Evolutionary conservation across 164 flowering plant genomes (phyloP).

Genomic region (Berberis thunbergii): DNA sequence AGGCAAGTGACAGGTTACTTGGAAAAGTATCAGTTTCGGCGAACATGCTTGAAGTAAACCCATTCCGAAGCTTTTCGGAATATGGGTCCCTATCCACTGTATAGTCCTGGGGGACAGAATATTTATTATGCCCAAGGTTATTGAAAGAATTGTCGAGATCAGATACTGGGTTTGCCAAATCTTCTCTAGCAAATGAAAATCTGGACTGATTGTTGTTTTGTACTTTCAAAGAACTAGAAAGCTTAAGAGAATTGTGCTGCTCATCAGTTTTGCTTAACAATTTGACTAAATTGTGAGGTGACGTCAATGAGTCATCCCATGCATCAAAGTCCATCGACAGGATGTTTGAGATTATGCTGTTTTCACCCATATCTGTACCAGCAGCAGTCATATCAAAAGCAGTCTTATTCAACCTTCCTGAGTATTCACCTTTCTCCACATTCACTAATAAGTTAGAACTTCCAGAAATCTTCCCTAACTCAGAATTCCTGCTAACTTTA

Average conservation of each 20-base stretch:
- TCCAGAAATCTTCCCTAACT: slow-evolving; percentile 10
- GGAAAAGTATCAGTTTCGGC: slow-evolving; percentile 14
- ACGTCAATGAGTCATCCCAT: slow-evolving; percentile 34
- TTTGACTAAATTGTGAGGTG: slow-evolving; percentile 24
- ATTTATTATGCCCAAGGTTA: slow-evolving; percentile 3
- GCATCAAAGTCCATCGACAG: slow-evolving; percentile 41
- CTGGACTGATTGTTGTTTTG: slow-evolving; percentile 31
- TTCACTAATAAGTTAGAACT: slow-evolving; percentile 17
- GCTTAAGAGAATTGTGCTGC: slow-evolving; percentile 10
- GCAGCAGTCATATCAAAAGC: not conserved
- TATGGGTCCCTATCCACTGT: slow-evolving; percentile 18
- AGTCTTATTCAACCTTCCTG: slow-evolving; percentile 15
- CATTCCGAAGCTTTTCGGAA: slow-evolving; percentile 17
- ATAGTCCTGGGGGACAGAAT: slow-evolving; percentile 11
- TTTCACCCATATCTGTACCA: slow-evolving; percentile 25
- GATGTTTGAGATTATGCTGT: slow-evolving; percentile 46
- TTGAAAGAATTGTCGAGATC: slow-evolving; percentile 17
- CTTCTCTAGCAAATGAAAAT: slow-evolving; percentile 49
- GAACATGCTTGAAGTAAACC: slow-evolving; percentile 8
- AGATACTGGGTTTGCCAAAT: slow-evolving; percentile 16
- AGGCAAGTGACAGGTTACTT: slow-evolving; percentile 5
- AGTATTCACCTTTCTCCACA: slow-evolving; percentile 18
- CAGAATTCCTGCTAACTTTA: too few species aligned
- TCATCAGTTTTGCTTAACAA: slow-evolving; percentile 24
- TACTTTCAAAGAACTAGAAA: slow-evolving; percentile 22